A percentile compares a stretch with the other conserved stretches of the same genome.
Evolutionary conservation across 805 yeast genomes (phyloP).

Genomic region (Candida methanosorbosa): DNA sequence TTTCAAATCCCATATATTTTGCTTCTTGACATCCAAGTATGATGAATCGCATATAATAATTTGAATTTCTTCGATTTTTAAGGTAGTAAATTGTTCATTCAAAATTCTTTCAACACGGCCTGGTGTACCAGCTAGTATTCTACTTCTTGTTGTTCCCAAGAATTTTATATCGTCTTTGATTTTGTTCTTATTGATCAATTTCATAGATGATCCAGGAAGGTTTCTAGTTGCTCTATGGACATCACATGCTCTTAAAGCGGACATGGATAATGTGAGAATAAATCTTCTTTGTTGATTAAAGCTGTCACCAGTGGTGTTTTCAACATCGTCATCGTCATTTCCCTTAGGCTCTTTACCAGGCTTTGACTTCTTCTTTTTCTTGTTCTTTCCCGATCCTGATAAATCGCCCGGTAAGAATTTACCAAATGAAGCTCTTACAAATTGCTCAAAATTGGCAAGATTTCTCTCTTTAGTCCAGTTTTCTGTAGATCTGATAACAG

Average conservation of each 20-base stretch:
- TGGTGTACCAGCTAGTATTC: slow-evolving; percentile 57
- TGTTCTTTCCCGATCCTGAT: slow-evolving; percentile 15
- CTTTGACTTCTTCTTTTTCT: slow-evolving; percentile 21
- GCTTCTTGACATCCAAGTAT: slow-evolving; percentile 51
- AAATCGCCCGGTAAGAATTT: slow-evolving; percentile 33
- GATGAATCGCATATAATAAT: slow-evolving; percentile 53
- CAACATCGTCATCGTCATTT: slow-evolving; percentile 12
- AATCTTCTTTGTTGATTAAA: slow-evolving; percentile 37
- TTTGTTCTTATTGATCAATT: slow-evolving; percentile 69
- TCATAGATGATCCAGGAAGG: slow-evolving; percentile 43
- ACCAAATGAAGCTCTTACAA: slow-evolving; percentile 41
- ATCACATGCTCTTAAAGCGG: slow-evolving; percentile 86
- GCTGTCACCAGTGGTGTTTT: too few relatives aligned
- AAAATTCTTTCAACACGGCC: slow-evolving; percentile 46
- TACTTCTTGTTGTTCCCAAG: slow-evolving; percentile 33
- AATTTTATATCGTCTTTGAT: slow-evolving; percentile 50
- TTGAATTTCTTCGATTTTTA: slow-evolving; percentile 35
- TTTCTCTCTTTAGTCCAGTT: slow-evolving; percentile 45
- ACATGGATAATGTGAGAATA: slow-evolving; percentile 52
- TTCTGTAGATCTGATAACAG: slow-evolving; percentile 53
- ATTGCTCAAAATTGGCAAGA: slow-evolving; percentile 47
- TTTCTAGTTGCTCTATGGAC: slow-evolving; percentile 53
- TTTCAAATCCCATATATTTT: slow-evolving; percentile 49
- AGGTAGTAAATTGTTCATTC: slow-evolving; percentile 31
- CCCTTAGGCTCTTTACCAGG: slow-evolving; percentile 17